Percentiles rank a stretch among this genome's conserved stretches.
phyloP scores from a whole-genome alignment of 192 early-diverging fungal species.

The Backusella mclennaniae region DNA sequence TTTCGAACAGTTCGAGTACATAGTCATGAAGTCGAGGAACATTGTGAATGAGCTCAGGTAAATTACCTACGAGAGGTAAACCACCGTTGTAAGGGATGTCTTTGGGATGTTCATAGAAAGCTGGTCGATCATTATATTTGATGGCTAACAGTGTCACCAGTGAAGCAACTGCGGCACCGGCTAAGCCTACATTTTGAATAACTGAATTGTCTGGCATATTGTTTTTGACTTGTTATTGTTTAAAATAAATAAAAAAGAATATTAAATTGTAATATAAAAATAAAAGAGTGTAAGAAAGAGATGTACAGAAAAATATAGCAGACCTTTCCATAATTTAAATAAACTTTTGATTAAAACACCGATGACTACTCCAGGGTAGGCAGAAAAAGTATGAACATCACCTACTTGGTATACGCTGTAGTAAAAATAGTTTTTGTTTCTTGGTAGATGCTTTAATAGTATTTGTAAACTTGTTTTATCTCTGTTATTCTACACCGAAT shows the following conservation, averaged over 20 bases:
- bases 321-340: background rate
- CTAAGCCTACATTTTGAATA: slow-evolving; percentile 2
- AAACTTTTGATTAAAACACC: background rate
- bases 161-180: background rate
- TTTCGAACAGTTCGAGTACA: slow-evolving; percentile 2
- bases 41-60: slow-evolving; percentile 1
- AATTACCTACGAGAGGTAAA: slow-evolving; percentile 21
- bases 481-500: background rate
- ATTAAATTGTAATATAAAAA: background rate
- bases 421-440: background rate
- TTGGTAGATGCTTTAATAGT: background rate
- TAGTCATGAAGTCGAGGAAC: slow-evolving; percentile 19
- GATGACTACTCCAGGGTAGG: background rate
- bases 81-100: slow-evolving; percentile 13
- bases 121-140: slow-evolving; percentile 28
- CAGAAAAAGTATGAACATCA: background rate
- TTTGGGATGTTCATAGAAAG: slow-evolving; percentile 18
- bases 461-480: background rate
- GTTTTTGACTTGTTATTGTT: background rate
- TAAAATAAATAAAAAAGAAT: background rate
- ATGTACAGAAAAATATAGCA: background rate
- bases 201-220: background rate
- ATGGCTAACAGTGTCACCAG: slow-evolving; percentile 9
- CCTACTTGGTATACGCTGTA: background rate
- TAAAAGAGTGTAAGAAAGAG: background rate